Evolutionary conservation across 2,329 filamentous ascomycete genomes (phyloP), one percentile per base, ranked within the genome.

Genomic region (Bipolaris victoriae): DNA sequence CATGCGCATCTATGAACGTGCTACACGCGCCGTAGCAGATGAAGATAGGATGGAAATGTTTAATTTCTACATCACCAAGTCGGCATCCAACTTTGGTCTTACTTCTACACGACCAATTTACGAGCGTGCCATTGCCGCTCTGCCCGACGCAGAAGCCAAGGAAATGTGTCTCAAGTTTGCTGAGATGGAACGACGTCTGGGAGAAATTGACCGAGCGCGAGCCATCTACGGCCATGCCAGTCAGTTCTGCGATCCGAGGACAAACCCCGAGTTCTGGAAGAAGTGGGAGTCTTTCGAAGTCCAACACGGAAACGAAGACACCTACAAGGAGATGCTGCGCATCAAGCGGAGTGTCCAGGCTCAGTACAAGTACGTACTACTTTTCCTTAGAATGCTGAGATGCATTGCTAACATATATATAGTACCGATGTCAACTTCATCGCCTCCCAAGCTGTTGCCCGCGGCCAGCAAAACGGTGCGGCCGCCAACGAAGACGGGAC

Each of bases 121-220:
- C 81, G 95, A 99, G 79, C 88, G 93, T 55, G 94, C 95, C 36
- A 97, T 99, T 65, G 88, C 91, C 10, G 90, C 92, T n/a, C 82
- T 99, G 35, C 94, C 96, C 0, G 95, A 99, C 77, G 86, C 84
- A 61, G 95, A 98, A 77, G 95, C 94, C 6, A 92, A 93, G 73
- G 91, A 95, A 67, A 99, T 99, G 95, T 99, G 95, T 78, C 87
- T 99, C 74, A 98, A 97, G 74, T 99, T 99, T 73, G 95, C 95
- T 1, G 92, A 97, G 70, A 96, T 97, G 92, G 92, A 97, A 80
- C 88, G 93, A 68, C 83, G 92, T 29, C 81, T 97, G 5, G 93
- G 93, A 61, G 92, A 97, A 74, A 96, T 99, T 74, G 95, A 99
- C 76, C 88, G 96, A 57, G 94, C 95, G 39, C 85, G 95, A 67